Evolutionary conservation across 2,329 filamentous ascomycete species (phyloP), one percentile per base, ranked within the genome.

Genomic region (Aaosphaeria arxii): DNA sequence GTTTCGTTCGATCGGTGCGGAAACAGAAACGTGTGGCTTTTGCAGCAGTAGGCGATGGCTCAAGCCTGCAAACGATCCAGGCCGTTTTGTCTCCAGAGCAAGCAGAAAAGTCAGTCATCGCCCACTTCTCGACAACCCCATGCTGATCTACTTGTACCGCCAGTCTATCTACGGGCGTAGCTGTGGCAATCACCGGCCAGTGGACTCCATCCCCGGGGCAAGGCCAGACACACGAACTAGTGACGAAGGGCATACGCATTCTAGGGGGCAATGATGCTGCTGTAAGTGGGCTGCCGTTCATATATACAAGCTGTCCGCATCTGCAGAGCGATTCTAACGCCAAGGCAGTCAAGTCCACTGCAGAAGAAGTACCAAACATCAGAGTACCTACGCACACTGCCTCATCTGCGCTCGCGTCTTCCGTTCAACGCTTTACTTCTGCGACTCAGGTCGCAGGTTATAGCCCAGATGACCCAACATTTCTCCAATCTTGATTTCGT

Each of bases 301-400:
- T 24, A 24, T 24, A 24, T 24, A 24, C 17, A 24, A 24, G 17
- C 17, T 24, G 17, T 24, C 17, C 17, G 17, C 17, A 24, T 24
- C 17, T 24, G 17, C 17, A 24, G 17, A 24, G 17, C 17, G 33
- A 36, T 36, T 36, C 13, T 13, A 9, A 13, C 41, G 29, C 38
- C 30, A 41, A 45, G 57, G 38, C 47, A 97, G 88, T 88, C 86
- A 53, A 95, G 89, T 66, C 94, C 94, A 3, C 83, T 99, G 28
- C 94, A 99, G 72, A 96, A 96, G 72, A 97, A 97, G 73, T 96
- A 94, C 60, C 91, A 96, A 60, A 89, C 86, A 5, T 78, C 87
- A 44, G 92, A 97, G 66, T 97, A 87, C 69, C 82, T 99, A 52
- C 87, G 94, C 49, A 88, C 87, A 9, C 80, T 96, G 45, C 90